Percentiles rank a stretch among this genome's conserved stretches.
Conservation (phyloP, 140 eudicot genomes). For the Ambrosia hybrid region DNA sequence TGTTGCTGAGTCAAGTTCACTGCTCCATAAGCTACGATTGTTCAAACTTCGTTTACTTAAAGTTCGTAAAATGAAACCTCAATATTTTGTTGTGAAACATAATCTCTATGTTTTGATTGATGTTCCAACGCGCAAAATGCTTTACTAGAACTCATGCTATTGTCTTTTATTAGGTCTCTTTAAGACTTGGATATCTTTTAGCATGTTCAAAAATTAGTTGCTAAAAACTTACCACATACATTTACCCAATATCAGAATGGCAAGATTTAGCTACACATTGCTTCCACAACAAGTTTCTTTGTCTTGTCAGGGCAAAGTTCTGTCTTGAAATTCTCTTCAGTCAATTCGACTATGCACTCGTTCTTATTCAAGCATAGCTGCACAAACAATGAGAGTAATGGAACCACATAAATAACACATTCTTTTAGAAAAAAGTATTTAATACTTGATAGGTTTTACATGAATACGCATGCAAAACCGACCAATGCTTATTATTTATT, state of each 20-base stretch:
- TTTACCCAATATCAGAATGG: conserved; percentile 3
- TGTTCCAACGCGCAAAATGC: conserved; percentile 12
- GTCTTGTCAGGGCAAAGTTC: conserved; percentile 49
- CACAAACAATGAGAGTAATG: conserved; percentile 18
- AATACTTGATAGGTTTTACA: too few species aligned
- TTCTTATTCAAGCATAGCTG: conserved; percentile 71
- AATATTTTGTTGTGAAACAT: neutral
- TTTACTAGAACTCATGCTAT: neutral
- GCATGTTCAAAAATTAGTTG: too few species aligned
- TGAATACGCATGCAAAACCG: conserved; percentile 9
- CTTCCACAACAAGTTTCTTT: conserved; percentile 73
- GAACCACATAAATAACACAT: conserved; percentile 10
- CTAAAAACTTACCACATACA: neutral
- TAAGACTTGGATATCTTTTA: neutral
- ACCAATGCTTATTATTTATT: neutral
- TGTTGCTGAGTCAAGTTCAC: conserved; percentile 48
- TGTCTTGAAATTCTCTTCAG: conserved; percentile 47
- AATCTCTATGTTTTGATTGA: conserved; percentile 5
- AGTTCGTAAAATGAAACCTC: conserved; percentile 20
- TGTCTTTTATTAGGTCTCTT: neutral
- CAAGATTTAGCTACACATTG: conserved; percentile 53
- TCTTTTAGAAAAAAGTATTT: too few species aligned
- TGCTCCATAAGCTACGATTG: conserved; percentile 48
- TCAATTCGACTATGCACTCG: conserved; percentile 53
- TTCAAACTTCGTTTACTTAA: conserved; percentile 9